These are phyloP conservation scores for Biscogniauxia mediterranea DNA, from an alignment of 2,329 filamentous ascomycete genomes.

Conservation along the genomic window DNA sequence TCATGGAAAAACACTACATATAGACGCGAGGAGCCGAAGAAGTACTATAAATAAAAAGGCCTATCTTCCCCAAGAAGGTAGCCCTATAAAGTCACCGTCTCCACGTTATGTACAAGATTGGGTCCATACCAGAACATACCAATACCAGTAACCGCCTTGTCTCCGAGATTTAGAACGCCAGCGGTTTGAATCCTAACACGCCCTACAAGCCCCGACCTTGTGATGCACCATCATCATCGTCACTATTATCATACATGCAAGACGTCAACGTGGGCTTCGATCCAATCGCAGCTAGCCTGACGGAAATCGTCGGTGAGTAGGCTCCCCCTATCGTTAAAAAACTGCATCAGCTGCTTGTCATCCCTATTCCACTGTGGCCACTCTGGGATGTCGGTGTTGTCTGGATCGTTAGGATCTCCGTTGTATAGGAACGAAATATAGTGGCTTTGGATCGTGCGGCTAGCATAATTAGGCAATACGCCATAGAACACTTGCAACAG, in stretches of 20 bases:
- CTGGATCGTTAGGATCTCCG: slow-evolving; percentile 64
- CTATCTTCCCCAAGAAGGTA: neutral
- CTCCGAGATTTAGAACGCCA: neutral
- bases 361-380: slow-evolving; percentile 45
- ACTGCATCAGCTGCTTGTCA: slow-evolving; percentile 40
- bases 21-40: neutral
- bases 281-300: slow-evolving; percentile 17
- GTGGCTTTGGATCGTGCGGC: slow-evolving; percentile 60
- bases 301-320: slow-evolving; percentile 30
- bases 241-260: slow-evolving; percentile 15
- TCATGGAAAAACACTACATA: neutral
- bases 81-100: neutral
- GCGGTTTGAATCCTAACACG: neutral
- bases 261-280: slow-evolving; percentile 13
- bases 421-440: slow-evolving; percentile 72
- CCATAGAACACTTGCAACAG: slow-evolving; percentile 68
- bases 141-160: neutral
- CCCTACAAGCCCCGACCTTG: neutral
- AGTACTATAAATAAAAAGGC: neutral
- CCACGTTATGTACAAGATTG: neutral
- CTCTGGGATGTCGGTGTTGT: slow-evolving; percentile 30
- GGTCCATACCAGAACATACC: neutral
- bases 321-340: slow-evolving; percentile 19
- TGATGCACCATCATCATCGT: neutral
- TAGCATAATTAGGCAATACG: slow-evolving; percentile 60